Evolutionary conservation across 164 flowering plant genomes (phyloP).

Genomic region (Liquidambar formosana): DNA sequence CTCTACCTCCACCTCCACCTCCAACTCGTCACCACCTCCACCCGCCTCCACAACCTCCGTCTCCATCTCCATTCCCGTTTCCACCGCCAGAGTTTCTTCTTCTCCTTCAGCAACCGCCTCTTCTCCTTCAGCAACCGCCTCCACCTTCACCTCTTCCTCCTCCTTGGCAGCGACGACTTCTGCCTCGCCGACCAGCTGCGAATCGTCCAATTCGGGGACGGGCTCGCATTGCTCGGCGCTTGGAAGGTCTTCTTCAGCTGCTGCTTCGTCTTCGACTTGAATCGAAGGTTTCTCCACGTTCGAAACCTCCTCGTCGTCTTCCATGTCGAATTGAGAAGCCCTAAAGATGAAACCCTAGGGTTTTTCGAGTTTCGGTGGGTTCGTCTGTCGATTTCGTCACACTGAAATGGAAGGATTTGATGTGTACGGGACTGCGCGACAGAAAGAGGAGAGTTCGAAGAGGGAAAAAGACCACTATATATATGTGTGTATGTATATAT

Average conservation of each 20-base stretch:
- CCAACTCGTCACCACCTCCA: background rate
- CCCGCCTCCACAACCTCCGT: conserved; percentile 17
- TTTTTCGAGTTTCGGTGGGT: background rate
- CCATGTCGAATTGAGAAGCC: conserved; percentile 17
- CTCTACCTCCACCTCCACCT: background rate
- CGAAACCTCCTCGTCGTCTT: conserved; percentile 24
- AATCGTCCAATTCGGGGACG: background rate
- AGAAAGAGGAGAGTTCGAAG: no score
- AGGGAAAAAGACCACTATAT: no score
- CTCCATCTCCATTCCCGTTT: conserved; percentile 21
- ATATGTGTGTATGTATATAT: no score
- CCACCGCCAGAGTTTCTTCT: conserved; percentile 15
- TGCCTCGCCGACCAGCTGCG: background rate
- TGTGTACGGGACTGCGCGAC: no score
- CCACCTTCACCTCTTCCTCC: background rate
- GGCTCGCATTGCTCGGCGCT: background rate
- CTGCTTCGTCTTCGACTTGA: conserved; percentile 1
- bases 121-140: no score
- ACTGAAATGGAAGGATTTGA: no score
- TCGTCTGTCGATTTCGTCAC: background rate
- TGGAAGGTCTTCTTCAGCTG: background rate
- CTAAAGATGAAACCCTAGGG: conserved; percentile 3
- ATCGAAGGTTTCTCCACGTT: background rate
- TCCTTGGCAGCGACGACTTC: background rate
- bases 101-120: conserved; percentile 18